Evolutionary conservation across 2,329 filamentous ascomycete species (phyloP), one percentile per base, ranked within the genome.

Genomic region (Elsinoe necatrix): DNA sequence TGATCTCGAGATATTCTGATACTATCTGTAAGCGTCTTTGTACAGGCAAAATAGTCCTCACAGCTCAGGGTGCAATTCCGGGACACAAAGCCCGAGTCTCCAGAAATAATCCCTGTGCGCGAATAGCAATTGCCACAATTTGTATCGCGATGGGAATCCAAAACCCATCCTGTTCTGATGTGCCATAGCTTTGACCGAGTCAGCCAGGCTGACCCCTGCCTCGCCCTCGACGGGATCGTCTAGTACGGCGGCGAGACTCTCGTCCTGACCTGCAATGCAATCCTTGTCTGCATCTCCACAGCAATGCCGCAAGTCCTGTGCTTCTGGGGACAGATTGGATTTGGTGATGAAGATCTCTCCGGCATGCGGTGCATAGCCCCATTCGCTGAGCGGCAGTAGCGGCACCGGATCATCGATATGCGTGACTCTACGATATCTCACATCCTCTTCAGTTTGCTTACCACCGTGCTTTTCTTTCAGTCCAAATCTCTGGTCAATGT

Each of bases 81-180:
- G 91, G 1, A 96, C 77, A 72, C 93, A 98, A 29, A 97, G 74
- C 0, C 93, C 93, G 55, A 98, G 71, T 57, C 93, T 80, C 88
- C 89, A 95, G 72, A 98, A 97, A 71, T 98, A 98, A 73, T 98
- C 93, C 37, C 93, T 77, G 72, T 98, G 93, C 1, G 91, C 87
- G 70, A 95, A 95, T 67, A 97, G 85, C 6, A 96, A 74, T 71
- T 95, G 83, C 89, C 92, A 95, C n/a, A 95, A 79, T 69, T 86
- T 87, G 64, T 80, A 91, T 69, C 70, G 80, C 70, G 71, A 71
- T n/a, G 72, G 77, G 14, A 78, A 47, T 9, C 41, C 54, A 37
- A 56, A 56, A n/a, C 54, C 54, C 6, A 37, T 25, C 23, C 56
- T 27, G n/a, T 27, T 52, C 18, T 52, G 16, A 39, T 52, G 48